Evolutionary conservation across 495 filamentous ascomycete genomes (phyloP).

Genomic region (Aspergillus bridgeri): DNA sequence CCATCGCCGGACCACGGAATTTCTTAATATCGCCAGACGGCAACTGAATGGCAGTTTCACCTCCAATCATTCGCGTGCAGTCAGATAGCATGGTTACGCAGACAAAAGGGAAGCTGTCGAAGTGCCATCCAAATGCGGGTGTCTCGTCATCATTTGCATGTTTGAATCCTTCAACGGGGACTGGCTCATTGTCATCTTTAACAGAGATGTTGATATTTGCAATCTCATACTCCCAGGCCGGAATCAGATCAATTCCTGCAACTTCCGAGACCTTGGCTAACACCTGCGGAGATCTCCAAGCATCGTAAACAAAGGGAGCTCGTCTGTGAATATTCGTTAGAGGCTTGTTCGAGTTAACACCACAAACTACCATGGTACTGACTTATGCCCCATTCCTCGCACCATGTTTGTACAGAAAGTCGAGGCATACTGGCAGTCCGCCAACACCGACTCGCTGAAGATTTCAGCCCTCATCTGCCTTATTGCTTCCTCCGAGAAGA

Average conservation of each 20-base stretch:
- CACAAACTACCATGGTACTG: background rate
- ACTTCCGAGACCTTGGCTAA: slow-evolving; percentile 59
- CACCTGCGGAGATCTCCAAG: slow-evolving; percentile 61
- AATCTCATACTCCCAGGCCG: slow-evolving; percentile 66
- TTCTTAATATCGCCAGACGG: slow-evolving; percentile 60
- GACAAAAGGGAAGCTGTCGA: slow-evolving; percentile 69
- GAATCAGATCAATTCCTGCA: slow-evolving; percentile 65
- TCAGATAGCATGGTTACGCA: slow-evolving; percentile 74
- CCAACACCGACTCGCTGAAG: slow-evolving; percentile 54
- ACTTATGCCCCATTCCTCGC: slow-evolving; percentile 64
- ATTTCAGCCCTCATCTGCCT: slow-evolving; percentile 62
- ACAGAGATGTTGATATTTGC: slow-evolving; percentile 66
- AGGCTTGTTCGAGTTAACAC: background rate
- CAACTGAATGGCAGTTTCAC: slow-evolving; percentile 63
- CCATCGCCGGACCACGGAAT: slow-evolving; percentile 62
- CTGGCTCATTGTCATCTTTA: slow-evolving; percentile 36
- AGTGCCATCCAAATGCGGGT: slow-evolving; percentile 66
- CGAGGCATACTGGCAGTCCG: slow-evolving; percentile 58
- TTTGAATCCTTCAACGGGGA: background rate
- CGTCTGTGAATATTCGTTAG: slow-evolving; percentile 30
- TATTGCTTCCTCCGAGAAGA: slow-evolving; percentile 63
- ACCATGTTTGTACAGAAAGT: slow-evolving; percentile 61
- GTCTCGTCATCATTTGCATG: slow-evolving; percentile 7
- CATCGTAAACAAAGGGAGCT: slow-evolving; percentile 64
- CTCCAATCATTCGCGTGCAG: slow-evolving; percentile 63